Evolutionary conservation across 2,329 filamentous ascomycete species (phyloP).

Genomic region (Penicillium polonicum): DNA sequence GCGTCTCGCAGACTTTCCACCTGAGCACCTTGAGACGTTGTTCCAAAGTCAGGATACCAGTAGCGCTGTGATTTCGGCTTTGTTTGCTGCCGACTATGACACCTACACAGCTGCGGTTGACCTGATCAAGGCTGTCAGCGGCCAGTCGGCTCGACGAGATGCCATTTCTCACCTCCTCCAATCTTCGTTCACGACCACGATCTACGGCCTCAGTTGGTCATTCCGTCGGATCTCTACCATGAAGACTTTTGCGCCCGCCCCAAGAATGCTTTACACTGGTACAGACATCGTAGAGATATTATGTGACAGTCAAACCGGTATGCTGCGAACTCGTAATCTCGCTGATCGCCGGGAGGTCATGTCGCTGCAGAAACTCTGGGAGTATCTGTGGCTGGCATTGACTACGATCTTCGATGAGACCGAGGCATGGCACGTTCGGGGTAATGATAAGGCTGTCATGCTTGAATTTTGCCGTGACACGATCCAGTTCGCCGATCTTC

Average conservation of each 20-base stretch:
- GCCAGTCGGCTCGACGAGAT: constrained; percentile 62
- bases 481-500: constrained; percentile 85
- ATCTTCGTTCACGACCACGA: constrained; percentile 55
- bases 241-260: constrained; percentile 59
- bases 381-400: constrained; percentile 76
- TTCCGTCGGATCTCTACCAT: constrained; percentile 56
- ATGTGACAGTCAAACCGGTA: constrained; percentile 61
- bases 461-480: constrained; percentile 90
- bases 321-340: constrained; percentile 60
- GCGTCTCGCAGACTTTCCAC: constrained; percentile 72
- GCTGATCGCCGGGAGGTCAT: constrained; percentile 59
- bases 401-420: constrained; percentile 79
- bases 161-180: constrained; percentile 62
- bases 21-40: constrained; percentile 66
- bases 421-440: constrained; percentile 72
- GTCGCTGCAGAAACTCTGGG: constrained; percentile 77
- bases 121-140: constrained; percentile 78
- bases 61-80: constrained; percentile 71
- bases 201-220: constrained; percentile 57
- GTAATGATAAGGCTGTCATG: constrained; percentile 73
- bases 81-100: constrained; percentile 76
- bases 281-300: constrained; percentile 63
- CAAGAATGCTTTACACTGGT: constrained; percentile 60
- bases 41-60: constrained; percentile 68
- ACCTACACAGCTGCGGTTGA: constrained; percentile 79